Conservation (phyloP, 805 yeast genomes). For the Debaryomyces tyrocola region DNA sequence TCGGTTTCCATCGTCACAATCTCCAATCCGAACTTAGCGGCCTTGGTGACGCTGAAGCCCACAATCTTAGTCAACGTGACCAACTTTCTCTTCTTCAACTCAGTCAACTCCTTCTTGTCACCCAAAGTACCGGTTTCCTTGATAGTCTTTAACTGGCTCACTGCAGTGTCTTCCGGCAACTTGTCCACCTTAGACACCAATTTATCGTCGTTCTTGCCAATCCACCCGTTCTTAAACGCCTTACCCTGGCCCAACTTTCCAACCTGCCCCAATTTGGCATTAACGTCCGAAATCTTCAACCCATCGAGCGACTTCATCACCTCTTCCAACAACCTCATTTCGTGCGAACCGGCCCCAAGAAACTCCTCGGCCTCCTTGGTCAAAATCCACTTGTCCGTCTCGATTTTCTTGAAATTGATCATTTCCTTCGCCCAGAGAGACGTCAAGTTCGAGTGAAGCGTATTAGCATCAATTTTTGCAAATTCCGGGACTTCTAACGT, state of each 20-base stretch:
- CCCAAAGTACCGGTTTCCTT: slow-evolving; percentile 52
- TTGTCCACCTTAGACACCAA: slow-evolving; percentile 60
- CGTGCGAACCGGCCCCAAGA: slow-evolving; percentile 83
- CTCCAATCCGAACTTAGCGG: slow-evolving; percentile 78
- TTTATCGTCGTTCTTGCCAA: slow-evolving; percentile 80
- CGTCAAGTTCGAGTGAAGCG: slow-evolving; percentile 77
- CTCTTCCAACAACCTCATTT: slow-evolving; percentile 72
- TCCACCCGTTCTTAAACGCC: slow-evolving; percentile 98
- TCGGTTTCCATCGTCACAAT: slow-evolving; percentile 88
- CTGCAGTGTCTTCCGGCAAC: slow-evolving; percentile 67
- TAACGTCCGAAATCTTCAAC: slow-evolving; percentile 76
- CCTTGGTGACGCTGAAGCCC: slow-evolving; percentile 76
- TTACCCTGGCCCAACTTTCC: slow-evolving; percentile 96
- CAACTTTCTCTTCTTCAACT: slow-evolving; percentile 92
- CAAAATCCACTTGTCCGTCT: slow-evolving; percentile 71
- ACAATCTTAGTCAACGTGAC: slow-evolving; percentile 67
- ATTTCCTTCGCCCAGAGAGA: slow-evolving; percentile 83
- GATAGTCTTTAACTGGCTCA: slow-evolving; percentile 59
- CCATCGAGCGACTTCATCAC: slow-evolving; percentile 76
- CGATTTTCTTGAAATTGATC: slow-evolving; percentile 71
- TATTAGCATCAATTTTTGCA: slow-evolving; percentile 62
- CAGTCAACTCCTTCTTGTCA: slow-evolving; percentile 69
- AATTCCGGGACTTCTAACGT: slow-evolving; percentile 59
- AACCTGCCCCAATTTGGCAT: slow-evolving; percentile 68
- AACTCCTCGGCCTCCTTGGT: slow-evolving; percentile 83